These are phyloP conservation scores for Rhododendron mucronatum DNA, from an alignment of 148 eudicot species.

Conservation along the genomic window DNA sequence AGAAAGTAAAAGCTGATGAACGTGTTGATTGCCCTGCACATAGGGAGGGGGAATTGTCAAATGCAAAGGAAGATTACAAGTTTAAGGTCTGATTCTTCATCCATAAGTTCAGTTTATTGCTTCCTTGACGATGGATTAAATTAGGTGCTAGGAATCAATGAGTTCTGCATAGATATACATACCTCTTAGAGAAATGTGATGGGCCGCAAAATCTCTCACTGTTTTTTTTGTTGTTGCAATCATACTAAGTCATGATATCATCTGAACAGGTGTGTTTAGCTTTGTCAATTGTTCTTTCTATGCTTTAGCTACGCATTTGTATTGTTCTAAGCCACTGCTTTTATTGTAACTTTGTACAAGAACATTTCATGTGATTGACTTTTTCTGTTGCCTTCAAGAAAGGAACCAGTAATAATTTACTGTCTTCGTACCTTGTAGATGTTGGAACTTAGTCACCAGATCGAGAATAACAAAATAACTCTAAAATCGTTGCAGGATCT, in stretches of 20 bases:
- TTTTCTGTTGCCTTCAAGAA: too few species aligned
- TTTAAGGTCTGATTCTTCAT: constrained; percentile 44
- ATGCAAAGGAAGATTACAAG: constrained; percentile 23
- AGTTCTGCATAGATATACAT: not conserved
- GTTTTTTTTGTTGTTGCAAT: not conserved
- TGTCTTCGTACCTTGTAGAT: too few species aligned
- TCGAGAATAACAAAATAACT: too few species aligned
- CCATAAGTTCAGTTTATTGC: constrained; percentile 1
- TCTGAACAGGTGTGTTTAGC: not conserved
- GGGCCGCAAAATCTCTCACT: not conserved
- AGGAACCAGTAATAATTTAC: too few species aligned
- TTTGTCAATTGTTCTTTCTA: not conserved
- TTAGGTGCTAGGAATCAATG: not conserved
- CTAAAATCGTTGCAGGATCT: too few species aligned
- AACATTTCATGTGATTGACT: too few species aligned
- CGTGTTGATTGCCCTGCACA: constrained; percentile 9
- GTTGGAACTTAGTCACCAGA: too few species aligned
- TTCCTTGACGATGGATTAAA: not conserved
- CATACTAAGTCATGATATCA: not conserved
- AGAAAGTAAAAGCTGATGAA: constrained; percentile 23
- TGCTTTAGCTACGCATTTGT: not conserved
- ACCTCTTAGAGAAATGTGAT: not conserved
- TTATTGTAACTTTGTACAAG: too few species aligned
- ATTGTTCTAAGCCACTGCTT: not conserved
- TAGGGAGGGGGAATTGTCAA: constrained; percentile 14